A percentile compares a stretch with the other conserved stretches of the same genome.
These are phyloP conservation scores for Nitzschia sp. DNA, from an alignment of 108 stramenopile genomes.

Conservation along the genomic window DNA sequence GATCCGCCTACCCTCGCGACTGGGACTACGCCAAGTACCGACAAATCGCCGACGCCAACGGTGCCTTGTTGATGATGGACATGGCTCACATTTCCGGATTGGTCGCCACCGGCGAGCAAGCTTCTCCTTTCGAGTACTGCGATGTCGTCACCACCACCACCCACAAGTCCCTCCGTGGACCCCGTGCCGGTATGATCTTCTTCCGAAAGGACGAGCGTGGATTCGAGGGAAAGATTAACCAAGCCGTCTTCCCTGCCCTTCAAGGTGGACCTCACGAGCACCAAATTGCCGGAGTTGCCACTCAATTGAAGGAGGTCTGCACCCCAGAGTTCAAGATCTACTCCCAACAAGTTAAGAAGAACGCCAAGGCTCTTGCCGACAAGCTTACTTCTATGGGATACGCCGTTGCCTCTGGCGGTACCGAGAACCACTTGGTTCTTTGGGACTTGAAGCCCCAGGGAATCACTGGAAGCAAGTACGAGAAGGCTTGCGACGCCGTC, in stretches of 20 bases:
- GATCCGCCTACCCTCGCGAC: conserved; percentile 99
- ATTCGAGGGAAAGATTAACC: conserved; percentile 93
- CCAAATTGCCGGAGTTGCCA: conserved; percentile 98
- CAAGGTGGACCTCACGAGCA: conserved; percentile 99
- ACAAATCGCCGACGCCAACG: conserved; percentile 97
- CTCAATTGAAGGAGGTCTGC: conserved; percentile 95
- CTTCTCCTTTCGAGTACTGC: conserved; percentile 91
- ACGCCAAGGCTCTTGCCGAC: conserved; percentile 89
- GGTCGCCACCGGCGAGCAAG: conserved; percentile 92
- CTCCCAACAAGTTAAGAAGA: conserved; percentile 89
- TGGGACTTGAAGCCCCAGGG: conserved; percentile 97
- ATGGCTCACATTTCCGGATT: conserved; percentile 99
- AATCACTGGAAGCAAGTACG: conserved; percentile 97
- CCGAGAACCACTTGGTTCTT: conserved; percentile 98
- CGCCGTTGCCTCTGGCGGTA: conserved; percentile 95
- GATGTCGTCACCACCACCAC: conserved; percentile 99
- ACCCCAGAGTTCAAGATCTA: conserved; percentile 97
- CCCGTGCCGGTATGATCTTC: conserved; percentile 99
- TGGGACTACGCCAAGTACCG: conserved; percentile 98
- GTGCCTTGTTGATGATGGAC: conserved; percentile 96
- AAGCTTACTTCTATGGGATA: conserved; percentile 88
- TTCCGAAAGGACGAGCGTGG: conserved; percentile 97
- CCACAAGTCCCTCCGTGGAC: conserved; percentile 99
- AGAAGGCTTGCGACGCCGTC: conserved; percentile 96
- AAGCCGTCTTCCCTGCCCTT: conserved; percentile 99